Percentiles rank a stretch among this genome's conserved stretches.
Evolutionary conservation across 345 rosid species (phyloP).

Genomic region (Conringia planisiliqua): DNA sequence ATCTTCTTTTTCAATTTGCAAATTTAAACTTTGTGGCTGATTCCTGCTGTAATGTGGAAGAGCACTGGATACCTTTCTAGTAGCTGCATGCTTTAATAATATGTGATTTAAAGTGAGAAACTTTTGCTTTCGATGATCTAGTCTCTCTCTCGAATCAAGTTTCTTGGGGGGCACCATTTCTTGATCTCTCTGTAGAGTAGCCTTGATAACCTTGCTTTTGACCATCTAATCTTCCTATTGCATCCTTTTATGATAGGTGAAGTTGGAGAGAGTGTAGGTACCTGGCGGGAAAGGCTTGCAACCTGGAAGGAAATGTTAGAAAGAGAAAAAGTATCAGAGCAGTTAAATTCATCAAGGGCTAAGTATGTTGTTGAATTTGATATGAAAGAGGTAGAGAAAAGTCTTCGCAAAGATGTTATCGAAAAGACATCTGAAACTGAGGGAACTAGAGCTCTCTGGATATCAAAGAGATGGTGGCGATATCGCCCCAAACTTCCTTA

Average conservation of each 20-base stretch:
- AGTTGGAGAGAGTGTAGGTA: conserved; percentile 39
- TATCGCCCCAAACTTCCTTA: conserved; percentile 94
- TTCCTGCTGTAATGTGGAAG: background rate
- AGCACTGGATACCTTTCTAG: background rate
- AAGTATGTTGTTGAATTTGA: conserved; percentile 93
- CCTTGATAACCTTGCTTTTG: background rate
- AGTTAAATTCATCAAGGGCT: conserved; percentile 54
- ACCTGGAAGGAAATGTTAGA: conserved; percentile 67
- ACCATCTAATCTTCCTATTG: conserved; percentile 5
- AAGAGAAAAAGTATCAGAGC: conserved; percentile 67
- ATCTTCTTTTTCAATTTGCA: background rate
- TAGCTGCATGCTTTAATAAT: background rate
- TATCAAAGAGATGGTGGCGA: conserved; percentile 98
- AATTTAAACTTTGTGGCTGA: background rate
- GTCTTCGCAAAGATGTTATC: conserved; percentile 77
- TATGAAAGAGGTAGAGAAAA: conserved; percentile 94
- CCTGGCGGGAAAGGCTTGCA: conserved; percentile 78
- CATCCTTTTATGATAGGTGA: conserved; percentile 42
- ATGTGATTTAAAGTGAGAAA: background rate
- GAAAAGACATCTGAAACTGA: conserved; percentile 54
- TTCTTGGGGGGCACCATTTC: background rate
- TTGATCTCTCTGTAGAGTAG: background rate
- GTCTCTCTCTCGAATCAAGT: background rate
- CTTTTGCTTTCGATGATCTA: background rate
- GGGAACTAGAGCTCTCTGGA: conserved; percentile 87